Evolutionary conservation across 352 stramenopile species (phyloP), one percentile per base, ranked within the genome.

Genomic region (Phytophthora sp.): DNA sequence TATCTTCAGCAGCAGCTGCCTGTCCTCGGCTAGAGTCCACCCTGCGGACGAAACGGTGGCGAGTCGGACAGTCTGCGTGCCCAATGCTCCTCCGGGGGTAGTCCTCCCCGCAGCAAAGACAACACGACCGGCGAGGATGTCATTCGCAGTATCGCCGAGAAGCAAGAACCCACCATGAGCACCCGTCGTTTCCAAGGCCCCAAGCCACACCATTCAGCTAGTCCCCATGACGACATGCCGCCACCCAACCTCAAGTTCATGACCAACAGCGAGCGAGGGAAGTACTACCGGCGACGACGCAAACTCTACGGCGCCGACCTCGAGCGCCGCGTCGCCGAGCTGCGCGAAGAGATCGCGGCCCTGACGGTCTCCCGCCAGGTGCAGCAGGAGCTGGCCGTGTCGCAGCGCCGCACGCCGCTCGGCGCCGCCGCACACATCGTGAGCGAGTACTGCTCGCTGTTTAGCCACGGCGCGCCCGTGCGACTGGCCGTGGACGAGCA

Each of bases 221-320:
- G 38, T 15, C 46, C 57, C 17, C 54, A 42, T 18, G 46, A 42
- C 18, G 57, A 58, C 28, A 17, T 23, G 3, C 46, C 57, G 5
- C 57, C 57, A n/a, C 49, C 66, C 41, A 64, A 76, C 41, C 38
- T 79, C 48, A 74, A 74, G 50, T 38, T 61, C 50, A 87, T 87
- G 77, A 72, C 62, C 45, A 87, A 87, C 60, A 87, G 77, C 46
- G 77, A 87, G 50, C 77, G 77, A 3, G 72, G 73, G 21, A 87
- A 84, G 52, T 75, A 83, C 30, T 87, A 87, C 49, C 78, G 78
- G 26, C 71, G 59, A 26, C 62, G 71, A 32, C 67, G 73, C 42
- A 83, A 82, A 59, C 48, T 74, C 46, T 85, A 85, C 63, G 62
- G 71, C 8, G 58, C 65, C 31, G 51, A 77, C n/a, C 55, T 87